Conservation (phyloP, 2,329 filamentous ascomycete genomes). For the Helminthosporium solani region DNA sequence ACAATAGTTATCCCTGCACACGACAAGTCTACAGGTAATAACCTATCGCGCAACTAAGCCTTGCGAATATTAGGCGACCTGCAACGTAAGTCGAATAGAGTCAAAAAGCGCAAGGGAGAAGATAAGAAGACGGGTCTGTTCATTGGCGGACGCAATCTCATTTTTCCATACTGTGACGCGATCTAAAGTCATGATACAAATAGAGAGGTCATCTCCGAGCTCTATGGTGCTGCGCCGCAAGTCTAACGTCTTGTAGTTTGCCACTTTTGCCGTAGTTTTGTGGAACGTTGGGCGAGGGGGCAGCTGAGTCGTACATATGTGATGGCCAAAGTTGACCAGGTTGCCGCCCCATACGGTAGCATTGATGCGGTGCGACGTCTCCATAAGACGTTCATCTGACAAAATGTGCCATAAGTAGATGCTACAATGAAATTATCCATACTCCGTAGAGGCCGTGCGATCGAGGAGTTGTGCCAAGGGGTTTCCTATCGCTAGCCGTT, state of each 20-base stretch:
- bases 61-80: conserved; percentile 1
- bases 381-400: too few relatives aligned
- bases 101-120: neutral
- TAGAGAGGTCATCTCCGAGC: neutral
- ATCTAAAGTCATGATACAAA: neutral
- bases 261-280: too few relatives aligned
- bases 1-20: neutral
- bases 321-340: too few relatives aligned
- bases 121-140: neutral
- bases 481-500: neutral
- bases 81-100: conserved; percentile 1
- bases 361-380: too few relatives aligned
- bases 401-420: too few relatives aligned
- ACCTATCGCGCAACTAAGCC: neutral
- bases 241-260: neutral
- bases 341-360: too few relatives aligned
- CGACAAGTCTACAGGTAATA: neutral
- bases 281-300: too few relatives aligned
- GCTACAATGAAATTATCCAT: too few relatives aligned
- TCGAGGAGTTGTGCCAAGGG: neutral
- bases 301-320: too few relatives aligned
- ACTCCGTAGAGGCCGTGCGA: too few relatives aligned
- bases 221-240: neutral
- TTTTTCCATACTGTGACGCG: neutral
- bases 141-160: neutral